Percentiles rank a stretch among this genome's conserved stretches.
Evolutionary conservation across 805 yeast species (phyloP).

Genomic region (Monosporozyma unispora): DNA sequence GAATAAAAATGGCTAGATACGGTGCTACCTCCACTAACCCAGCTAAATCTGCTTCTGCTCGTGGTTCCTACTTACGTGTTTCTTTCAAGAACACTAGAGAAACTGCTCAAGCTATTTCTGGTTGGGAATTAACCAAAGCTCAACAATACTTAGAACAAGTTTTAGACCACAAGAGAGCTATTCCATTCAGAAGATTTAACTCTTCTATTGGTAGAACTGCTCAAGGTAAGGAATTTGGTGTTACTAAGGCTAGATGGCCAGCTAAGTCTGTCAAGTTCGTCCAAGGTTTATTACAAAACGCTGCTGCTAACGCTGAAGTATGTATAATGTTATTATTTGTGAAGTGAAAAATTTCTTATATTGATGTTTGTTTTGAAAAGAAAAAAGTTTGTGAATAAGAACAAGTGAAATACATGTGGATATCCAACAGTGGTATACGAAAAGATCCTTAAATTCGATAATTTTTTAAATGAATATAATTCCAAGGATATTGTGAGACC

Average conservation of each 20-base stretch:
- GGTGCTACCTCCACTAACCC: slow-evolving; percentile 99
- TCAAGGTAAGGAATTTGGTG: slow-evolving; percentile 99
- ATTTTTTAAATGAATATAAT: no score
- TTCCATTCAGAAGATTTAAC: slow-evolving; percentile 98
- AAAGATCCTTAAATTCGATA: no score
- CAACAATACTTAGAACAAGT: slow-evolving; percentile 93
- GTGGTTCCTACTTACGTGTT: slow-evolving; percentile 98
- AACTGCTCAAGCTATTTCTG: slow-evolving; percentile 96
- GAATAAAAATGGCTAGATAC: slow-evolving; percentile 88
- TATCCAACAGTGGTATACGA: no score
- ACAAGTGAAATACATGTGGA: no score
- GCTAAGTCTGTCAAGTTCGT: slow-evolving; percentile 94
- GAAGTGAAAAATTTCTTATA: not conserved
- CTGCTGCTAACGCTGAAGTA: slow-evolving; percentile 96
- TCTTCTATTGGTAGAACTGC: slow-evolving; percentile 97
- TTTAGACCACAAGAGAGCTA: slow-evolving; percentile 96
- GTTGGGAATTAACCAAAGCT: slow-evolving; percentile 96
- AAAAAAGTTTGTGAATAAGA: no score
- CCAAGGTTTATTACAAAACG: slow-evolving; percentile 91
- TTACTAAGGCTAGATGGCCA: slow-evolving; percentile 99
- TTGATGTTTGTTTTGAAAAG: no score
- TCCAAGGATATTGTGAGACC: no score
- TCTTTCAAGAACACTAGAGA: slow-evolving; percentile 99
- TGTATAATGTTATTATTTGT: slow-evolving; percentile 17
- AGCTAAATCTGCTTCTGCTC: slow-evolving; percentile 98